Base-by-base conservation (phyloP, 495 filamentous ascomycete genomes). In the Podospora bellae-mahoneyi region DNA sequence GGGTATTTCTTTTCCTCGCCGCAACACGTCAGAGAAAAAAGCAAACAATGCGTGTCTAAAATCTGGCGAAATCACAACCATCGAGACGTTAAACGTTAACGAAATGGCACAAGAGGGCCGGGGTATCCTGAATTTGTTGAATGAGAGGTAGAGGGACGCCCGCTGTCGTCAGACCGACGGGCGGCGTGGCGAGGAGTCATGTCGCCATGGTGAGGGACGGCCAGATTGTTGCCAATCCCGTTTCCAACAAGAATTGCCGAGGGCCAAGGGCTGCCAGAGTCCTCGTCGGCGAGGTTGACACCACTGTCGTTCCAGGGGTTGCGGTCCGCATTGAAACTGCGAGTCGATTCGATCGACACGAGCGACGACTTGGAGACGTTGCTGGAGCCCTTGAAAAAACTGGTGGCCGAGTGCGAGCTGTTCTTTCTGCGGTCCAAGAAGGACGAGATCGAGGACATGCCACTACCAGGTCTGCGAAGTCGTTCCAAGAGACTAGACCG, bases 291-390 rank as follows among this genome's bases (percentile, higher is more conserved):
- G 71, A 97, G 89, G 75, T 96, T 96, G 75, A 97, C 91, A 67
- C 92, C 94, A 71, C 91, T 94, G 79, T 97, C 94, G 76, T 97
- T 96, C 94, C 94, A 97, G 70, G 93, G 93, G 79, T 97, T 96
- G 75, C 93, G 91, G 78, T 96, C 95, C 74, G 92, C 91, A 64
- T 86, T 86, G 77, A 87, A 86, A 78, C 91, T 95, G 75, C 92
- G 89, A 48, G 91, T 91, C 26, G 92, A 96, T 75, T 97, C 94
- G 81, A 97, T 92, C 67, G 92, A 95, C 69, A 94, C 91, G 62
- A 97, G 87, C 27, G 94, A 97, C 55, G 93, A 92, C 80, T 95
- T 96, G 64, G 93, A 97, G 61, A 94, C 93, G 75, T 97, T 97
- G 84, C 82, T 91, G 54, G 93, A 96, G 61, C 92, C 93, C 83